Conservation (phyloP, 2,329 filamentous ascomycete species). For the Chaetomium sp. region DNA sequence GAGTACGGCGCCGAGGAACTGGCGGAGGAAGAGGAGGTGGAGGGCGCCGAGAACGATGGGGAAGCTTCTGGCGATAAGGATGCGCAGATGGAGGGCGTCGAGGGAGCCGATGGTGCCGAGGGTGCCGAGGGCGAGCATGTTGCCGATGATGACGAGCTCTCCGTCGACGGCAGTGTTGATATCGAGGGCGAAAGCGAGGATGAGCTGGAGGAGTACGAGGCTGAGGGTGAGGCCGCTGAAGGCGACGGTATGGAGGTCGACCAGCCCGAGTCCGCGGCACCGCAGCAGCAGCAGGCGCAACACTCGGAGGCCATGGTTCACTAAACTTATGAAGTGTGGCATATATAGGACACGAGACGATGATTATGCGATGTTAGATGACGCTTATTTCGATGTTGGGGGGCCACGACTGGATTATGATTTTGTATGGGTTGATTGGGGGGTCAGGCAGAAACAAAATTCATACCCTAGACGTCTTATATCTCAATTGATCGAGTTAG, state of each 20-base stretch:
- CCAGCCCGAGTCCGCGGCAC: conserved; percentile 21
- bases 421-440: conserved; percentile 8
- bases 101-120: conserved; percentile 29
- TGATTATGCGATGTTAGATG: no score
- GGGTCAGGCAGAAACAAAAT: conserved; percentile 3
- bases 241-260: conserved; percentile 34
- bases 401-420: conserved; percentile 2
- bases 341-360: background rate
- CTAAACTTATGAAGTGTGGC: background rate
- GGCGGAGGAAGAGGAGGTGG: conserved; percentile 50
- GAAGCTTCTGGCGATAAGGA: conserved; percentile 24
- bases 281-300: conserved; percentile 1
- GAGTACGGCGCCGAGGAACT: conserved; percentile 88
- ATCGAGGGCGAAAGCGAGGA: conserved; percentile 36
- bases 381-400: background rate
- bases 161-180: conserved; percentile 35
- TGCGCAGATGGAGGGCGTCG: conserved; percentile 30
- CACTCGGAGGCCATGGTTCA: conserved; percentile 15
- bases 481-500: background rate
- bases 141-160: conserved; percentile 32
- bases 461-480: conserved; percentile 21
- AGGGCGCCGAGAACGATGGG: conserved; percentile 36
- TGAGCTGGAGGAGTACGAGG: conserved; percentile 33
- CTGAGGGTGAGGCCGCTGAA: conserved; percentile 14
- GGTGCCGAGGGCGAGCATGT: conserved; percentile 28